A percentile compares a stretch with the other conserved stretches of the same genome.
Conservation (phyloP, 768 basidiomycete genomes). For the Leucocoprinus leucothites region DNA sequence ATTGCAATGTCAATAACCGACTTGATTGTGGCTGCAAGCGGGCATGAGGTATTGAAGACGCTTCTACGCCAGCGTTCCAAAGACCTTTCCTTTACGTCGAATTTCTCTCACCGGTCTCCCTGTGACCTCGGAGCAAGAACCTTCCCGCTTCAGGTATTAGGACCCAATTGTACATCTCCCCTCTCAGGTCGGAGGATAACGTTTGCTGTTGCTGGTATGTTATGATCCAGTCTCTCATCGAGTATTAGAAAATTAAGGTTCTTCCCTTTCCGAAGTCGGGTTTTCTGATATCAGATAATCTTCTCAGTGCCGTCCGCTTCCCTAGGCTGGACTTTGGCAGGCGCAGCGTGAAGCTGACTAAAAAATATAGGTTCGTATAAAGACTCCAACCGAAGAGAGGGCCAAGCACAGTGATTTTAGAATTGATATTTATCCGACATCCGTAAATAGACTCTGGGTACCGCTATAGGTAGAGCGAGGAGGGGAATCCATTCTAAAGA, state of each 20-base stretch:
- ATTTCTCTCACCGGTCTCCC: slow-evolving; percentile 12
- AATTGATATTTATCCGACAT: not conserved
- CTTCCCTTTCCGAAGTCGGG: not conserved
- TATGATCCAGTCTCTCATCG: not conserved
- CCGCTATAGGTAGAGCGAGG: not conserved
- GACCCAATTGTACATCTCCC: not conserved
- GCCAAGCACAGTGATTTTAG: not conserved
- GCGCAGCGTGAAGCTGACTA: not conserved
- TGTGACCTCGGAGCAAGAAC: slow-evolving; percentile 13
- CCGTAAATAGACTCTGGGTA: not conserved
- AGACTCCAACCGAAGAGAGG: not conserved
- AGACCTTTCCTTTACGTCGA: slow-evolving; percentile 12
- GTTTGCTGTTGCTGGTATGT: not conserved
- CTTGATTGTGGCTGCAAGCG: slow-evolving; percentile 1
- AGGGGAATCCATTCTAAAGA: not conserved
- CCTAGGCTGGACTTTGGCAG: not conserved
- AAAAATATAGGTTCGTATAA: not conserved
- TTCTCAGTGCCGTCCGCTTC: not conserved
- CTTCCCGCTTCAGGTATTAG: slow-evolving; percentile 1
- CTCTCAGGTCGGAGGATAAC: slow-evolving; percentile 9
- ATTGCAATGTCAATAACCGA: not conserved
- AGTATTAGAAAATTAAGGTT: not conserved
- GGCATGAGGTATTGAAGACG: slow-evolving; percentile 2
- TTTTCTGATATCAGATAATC: slow-evolving; percentile 7
- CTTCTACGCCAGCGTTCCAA: slow-evolving; percentile 11